Conservation (phyloP, 2,329 filamentous ascomycete species). For the Talaromyces islandicus region DNA sequence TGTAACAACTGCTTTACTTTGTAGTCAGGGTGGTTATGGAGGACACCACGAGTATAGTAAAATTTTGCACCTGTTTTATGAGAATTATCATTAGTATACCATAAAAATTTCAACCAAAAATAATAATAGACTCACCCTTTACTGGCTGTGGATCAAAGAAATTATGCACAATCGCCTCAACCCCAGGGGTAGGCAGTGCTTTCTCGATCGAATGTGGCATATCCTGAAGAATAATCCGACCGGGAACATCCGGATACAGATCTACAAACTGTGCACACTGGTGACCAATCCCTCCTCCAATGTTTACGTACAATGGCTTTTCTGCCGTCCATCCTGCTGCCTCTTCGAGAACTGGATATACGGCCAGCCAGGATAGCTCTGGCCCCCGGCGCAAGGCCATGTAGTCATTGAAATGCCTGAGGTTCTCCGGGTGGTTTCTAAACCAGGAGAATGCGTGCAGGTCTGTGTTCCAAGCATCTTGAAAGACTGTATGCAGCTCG, state of each 20-base stretch:
- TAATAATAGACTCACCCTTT: not conserved
- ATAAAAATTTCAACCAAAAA: not conserved
- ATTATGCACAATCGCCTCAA: slow-evolving; percentile 18
- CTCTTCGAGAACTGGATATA: slow-evolving; percentile 11
- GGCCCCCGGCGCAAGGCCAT: slow-evolving; percentile 33
- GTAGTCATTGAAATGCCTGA: slow-evolving; percentile 35
- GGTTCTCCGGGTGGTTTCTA: slow-evolving; percentile 16
- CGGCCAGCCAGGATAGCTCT: slow-evolving; percentile 30
- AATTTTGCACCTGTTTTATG: slow-evolving; percentile 5
- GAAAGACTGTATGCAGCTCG: slow-evolving; percentile 18
- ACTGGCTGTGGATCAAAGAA: slow-evolving; percentile 2
- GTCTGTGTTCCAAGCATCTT: slow-evolving; percentile 19
- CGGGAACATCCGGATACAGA: slow-evolving; percentile 31
- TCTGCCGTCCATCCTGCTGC: slow-evolving; percentile 10
- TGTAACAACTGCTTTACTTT: not conserved
- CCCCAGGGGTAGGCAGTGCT: slow-evolving; percentile 6
- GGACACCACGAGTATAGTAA: not conserved
- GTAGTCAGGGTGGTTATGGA: not conserved
- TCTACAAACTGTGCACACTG: slow-evolving; percentile 26
- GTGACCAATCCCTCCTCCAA: slow-evolving; percentile 16
- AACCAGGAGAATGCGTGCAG: slow-evolving; percentile 22
- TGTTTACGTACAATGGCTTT: slow-evolving; percentile 14
- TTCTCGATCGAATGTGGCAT: slow-evolving; percentile 31
- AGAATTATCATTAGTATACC: not conserved
- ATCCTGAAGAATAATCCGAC: slow-evolving; percentile 46